Evolutionary conservation across 1,284 basidiomycete genomes (phyloP), one percentile per base, ranked within the genome.

Genomic region (Testicularia cyperi): DNA sequence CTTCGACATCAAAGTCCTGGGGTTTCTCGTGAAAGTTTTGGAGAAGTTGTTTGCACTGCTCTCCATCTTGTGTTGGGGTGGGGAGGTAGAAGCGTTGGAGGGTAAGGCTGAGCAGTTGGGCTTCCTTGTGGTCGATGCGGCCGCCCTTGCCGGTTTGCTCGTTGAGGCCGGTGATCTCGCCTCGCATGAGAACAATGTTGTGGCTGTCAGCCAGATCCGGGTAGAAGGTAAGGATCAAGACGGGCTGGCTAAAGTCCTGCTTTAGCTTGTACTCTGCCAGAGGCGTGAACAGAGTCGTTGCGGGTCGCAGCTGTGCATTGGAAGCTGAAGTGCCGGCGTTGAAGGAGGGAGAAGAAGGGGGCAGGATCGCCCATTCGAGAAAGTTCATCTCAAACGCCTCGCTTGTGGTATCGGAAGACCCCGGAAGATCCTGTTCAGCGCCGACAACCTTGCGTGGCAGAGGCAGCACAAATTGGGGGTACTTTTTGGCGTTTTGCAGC

Each of bases 181-280:
- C 95, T 26, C 92, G 83, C 78, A 97, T 82, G 6, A 99, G 83
- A 0, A 96, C 90, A 30, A 88, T 75, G 13, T 84, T 85, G 75
- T 97, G 92, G 6, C 86, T 86, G 20, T 82, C 75, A 1, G 86
- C 83, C 6, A 98, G 79, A 72, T 98, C 94, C 28, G 92, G 88
- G 78, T 97, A 96, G 77, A 90, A 85, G 6, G 94, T 95, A 35
- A 97, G 75, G 25, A 90, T 88, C 20, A 99, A 82, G 70, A 89
- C 87, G 0, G 94, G 92, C 26, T 91, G 92, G 3, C 94, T 90
- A 78, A 88, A 97, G 33, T 87, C 83, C 55, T 84, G 83, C 23
- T 88, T 85, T 46, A 85, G 80, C 78, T 97, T 95, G 83, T 91
- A 98, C 79, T 97, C 94, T 65, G 89, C 87, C 38, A 97, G 81